Conservation (phyloP, 441 rosid genomes). For the Aleurites moluccanus region DNA sequence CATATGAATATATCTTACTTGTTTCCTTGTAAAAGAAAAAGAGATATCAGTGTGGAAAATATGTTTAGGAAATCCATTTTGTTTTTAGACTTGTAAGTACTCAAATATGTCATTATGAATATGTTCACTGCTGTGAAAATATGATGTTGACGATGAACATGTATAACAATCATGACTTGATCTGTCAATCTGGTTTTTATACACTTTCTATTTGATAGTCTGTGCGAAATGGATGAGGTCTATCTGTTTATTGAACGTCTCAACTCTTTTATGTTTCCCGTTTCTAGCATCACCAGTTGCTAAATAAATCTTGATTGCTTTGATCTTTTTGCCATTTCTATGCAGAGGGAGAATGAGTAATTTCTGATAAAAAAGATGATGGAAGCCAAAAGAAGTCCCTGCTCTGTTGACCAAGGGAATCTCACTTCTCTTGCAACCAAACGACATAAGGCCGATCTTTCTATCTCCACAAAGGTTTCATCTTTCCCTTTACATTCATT, state of each 20-base stretch:
- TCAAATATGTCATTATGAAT: background rate
- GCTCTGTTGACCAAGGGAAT: conserved; percentile 57
- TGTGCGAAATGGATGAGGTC: background rate
- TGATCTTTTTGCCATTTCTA: conserved; percentile 17
- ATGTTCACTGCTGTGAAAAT: background rate
- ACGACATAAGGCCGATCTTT: conserved; percentile 70
- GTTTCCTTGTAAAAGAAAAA: background rate
- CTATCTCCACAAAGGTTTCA: conserved; percentile 73
- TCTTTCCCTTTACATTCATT: background rate
- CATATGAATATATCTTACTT: background rate
- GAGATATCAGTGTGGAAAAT: background rate
- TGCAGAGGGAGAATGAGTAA: conserved; percentile 42
- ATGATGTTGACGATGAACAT: background rate
- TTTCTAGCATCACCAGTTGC: conserved; percentile 1
- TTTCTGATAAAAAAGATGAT: conserved; percentile 54
- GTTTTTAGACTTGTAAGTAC: background rate
- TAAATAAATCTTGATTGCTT: conserved; percentile 4
- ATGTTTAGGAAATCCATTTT: background rate
- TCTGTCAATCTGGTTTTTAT: background rate
- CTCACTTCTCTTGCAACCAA: conserved; percentile 59
- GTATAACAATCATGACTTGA: background rate
- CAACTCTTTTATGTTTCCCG: background rate
- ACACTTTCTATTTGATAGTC: background rate
- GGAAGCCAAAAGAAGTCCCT: conserved; percentile 75
- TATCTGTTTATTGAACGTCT: background rate